These are phyloP conservation scores for Micromonas pusilla DNA, from an alignment of 139 green algal genomes.

Conservation along the genomic window DNA sequence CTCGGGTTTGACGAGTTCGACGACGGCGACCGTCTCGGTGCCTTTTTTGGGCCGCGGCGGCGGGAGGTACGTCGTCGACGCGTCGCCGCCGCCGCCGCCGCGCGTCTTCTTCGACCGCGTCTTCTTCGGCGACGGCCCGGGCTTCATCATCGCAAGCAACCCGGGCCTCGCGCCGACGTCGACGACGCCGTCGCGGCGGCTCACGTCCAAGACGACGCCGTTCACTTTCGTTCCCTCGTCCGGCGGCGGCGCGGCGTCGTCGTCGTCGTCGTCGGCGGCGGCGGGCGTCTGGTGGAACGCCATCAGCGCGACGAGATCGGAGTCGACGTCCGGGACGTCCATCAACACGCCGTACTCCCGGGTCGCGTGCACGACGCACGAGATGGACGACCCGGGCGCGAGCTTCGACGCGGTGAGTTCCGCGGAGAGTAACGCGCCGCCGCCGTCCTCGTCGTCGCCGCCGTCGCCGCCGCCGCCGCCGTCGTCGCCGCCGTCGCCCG, in stretches of 20 bases:
- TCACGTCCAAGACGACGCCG: background rate
- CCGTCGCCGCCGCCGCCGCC: no score
- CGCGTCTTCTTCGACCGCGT: no score
- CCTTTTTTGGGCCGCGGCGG: no score
- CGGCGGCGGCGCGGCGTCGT: background rate
- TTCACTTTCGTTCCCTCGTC: background rate
- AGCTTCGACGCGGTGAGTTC: background rate
- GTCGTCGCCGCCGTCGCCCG: background rate
- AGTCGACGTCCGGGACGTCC: background rate
- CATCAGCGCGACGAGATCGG: slow-evolving; percentile 4
- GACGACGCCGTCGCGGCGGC: slow-evolving; percentile 14
- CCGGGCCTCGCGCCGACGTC: background rate
- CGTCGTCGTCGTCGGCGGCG: background rate
- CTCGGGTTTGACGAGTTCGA: slow-evolving; percentile 54
- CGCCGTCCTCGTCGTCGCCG: background rate
- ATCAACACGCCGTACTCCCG: slow-evolving; percentile 28
- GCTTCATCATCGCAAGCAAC: no score
- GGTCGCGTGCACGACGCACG: background rate
- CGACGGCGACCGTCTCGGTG: background rate
- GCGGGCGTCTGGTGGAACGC: background rate
- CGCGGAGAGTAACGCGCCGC: background rate
- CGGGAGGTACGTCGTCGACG: no score
- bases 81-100: no score
- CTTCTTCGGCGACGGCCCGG: no score
- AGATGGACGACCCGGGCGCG: background rate